A percentile compares a stretch with the other conserved stretches of the same genome.
Conservation (phyloP, 2,329 filamentous ascomycete genomes). For the Arthrobotrys pseudoclavata region DNA sequence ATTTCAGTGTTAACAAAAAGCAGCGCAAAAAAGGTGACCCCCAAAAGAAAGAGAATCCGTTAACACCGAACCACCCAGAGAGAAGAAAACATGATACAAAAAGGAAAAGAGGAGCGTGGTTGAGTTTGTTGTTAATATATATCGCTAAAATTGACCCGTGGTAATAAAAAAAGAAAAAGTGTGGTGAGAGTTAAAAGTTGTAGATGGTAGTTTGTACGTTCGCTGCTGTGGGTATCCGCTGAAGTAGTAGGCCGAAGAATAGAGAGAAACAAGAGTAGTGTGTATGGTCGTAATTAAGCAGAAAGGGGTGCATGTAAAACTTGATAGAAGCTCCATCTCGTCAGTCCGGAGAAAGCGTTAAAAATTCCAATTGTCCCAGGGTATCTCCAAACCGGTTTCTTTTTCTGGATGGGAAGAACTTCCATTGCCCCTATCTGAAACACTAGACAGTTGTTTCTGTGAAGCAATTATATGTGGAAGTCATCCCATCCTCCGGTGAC, state of each 20-base stretch:
- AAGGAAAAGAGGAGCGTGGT: conserved; percentile 59
- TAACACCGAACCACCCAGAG: conserved; percentile 59
- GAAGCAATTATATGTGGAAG: conserved; percentile 49
- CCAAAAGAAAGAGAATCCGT: conserved; percentile 48
- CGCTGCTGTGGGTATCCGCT: conserved; percentile 49
- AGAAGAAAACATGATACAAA: conserved; percentile 50
- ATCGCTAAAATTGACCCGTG: conserved; percentile 56
- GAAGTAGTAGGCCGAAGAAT: conserved; percentile 34
- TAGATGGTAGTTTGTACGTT: conserved; percentile 41
- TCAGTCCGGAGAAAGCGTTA: conserved; percentile 27
- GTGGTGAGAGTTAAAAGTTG: conserved; percentile 44
- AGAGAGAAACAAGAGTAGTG: conserved; percentile 53
- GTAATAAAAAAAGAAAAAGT: conserved; percentile 41
- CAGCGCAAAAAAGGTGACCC: conserved; percentile 44
- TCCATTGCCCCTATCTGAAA: conserved; percentile 18
- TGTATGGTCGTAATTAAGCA: conserved; percentile 39
- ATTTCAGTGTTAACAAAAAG: conserved; percentile 49
- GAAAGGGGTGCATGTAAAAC: conserved; percentile 33
- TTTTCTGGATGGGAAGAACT: conserved; percentile 64
- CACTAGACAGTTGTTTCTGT: conserved; percentile 41
- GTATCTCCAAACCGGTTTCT: conserved; percentile 62
- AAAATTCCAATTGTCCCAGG: conserved; percentile 32
- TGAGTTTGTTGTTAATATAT: conserved; percentile 42
- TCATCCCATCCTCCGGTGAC: conserved; percentile 88
- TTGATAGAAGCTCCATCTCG: conserved; percentile 37